Base-by-base conservation (phyloP, 441 rosid genomes). In the Erysimum pusillum region DNA sequence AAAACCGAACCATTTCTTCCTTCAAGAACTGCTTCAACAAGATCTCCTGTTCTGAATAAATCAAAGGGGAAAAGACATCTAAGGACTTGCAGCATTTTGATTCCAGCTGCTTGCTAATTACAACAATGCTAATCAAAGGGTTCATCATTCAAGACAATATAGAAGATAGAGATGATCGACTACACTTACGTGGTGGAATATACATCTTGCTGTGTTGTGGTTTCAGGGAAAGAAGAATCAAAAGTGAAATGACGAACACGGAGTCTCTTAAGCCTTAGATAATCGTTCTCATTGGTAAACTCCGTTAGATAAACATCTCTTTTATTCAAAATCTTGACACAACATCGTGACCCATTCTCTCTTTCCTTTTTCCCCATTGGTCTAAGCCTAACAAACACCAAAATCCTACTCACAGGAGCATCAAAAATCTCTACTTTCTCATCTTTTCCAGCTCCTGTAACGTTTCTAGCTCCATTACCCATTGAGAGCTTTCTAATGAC, bases 1-100 rank as follows among this genome's bases (percentile, higher is more conserved):
- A 92, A 94, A 15, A 94, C 98, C 1, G 97, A 94, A 46, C 98
- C 97, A 3, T 94, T 94, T 82, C 92, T 90, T 76, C 98, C 97
- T 72, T 89, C 92, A 75, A 92, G 77, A 53, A 94, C 98, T 66
- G 95, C 90, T 79, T 90, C 97, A 56, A 94, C 90, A 45, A 94
- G 91, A 25, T 90, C 95, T 39, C 97, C 91, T 10, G 97, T 90
- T 75, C 98, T 94, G 97, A 71, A 83, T 3, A 83, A 54, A 80
- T 58, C 71, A 78, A 73, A 17, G 15, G 35, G n/a, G 38, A 7
- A n/a, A n/a, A 48, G 5, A 64, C 67, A 60, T 65, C 49, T 56
- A 46, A 51, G 35, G 41, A 42, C 18, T 35, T 15, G 51, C 15
- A 22, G 11, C 17, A 36, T 35, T 35, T 7, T 20, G 10, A 2